Percentiles rank a stretch among this genome's conserved stretches.
phyloP scores from a whole-genome alignment of 2,329 filamentous ascomycete species.

The Cercospora sojina region DNA sequence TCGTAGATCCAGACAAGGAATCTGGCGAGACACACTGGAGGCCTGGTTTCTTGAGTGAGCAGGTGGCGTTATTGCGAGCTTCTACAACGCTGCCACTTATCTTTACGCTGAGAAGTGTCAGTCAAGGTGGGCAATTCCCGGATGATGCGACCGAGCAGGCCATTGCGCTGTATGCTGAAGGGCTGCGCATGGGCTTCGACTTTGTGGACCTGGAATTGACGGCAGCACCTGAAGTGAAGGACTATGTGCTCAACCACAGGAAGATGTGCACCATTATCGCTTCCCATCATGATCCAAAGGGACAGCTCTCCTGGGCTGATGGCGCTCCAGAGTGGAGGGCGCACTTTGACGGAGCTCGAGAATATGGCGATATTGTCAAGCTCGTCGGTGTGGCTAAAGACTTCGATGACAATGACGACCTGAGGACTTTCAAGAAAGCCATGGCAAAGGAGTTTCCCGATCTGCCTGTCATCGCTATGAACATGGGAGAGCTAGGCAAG shows the following conservation, averaged over 20 bases:
- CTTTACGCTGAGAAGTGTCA: conserved; percentile 82
- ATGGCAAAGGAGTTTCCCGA: conserved; percentile 67
- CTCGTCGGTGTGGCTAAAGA: conserved; percentile 76
- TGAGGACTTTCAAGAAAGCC: conserved; percentile 76
- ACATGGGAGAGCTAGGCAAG: conserved; percentile 88
- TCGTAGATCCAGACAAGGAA: conserved; percentile 66
- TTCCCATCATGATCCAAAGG: conserved; percentile 87
- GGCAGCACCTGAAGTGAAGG: conserved; percentile 73
- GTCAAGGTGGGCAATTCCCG: conserved; percentile 85
- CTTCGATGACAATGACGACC: conserved; percentile 81
- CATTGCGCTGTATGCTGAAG: conserved; percentile 71
- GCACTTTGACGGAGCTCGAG: conserved; percentile 84
- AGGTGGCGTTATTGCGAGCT: conserved; percentile 76
- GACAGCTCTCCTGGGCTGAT: conserved; percentile 82
- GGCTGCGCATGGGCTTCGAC: conserved; percentile 80
- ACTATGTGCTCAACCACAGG: conserved; percentile 51
- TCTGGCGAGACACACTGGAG: conserved; percentile 55
- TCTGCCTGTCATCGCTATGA: conserved; percentile 87
- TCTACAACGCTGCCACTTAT: conserved; percentile 75
- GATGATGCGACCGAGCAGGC: conserved; percentile 66
- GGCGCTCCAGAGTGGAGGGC: conserved; percentile 68
- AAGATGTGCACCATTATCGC: conserved; percentile 83
- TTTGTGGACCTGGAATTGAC: conserved; percentile 93
- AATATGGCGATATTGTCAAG: conserved; percentile 92
- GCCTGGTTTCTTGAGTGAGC: conserved; percentile 74